Evolutionary conservation across 2,329 filamentous ascomycete species (phyloP).

Genomic region (Cercospora berteroae): DNA sequence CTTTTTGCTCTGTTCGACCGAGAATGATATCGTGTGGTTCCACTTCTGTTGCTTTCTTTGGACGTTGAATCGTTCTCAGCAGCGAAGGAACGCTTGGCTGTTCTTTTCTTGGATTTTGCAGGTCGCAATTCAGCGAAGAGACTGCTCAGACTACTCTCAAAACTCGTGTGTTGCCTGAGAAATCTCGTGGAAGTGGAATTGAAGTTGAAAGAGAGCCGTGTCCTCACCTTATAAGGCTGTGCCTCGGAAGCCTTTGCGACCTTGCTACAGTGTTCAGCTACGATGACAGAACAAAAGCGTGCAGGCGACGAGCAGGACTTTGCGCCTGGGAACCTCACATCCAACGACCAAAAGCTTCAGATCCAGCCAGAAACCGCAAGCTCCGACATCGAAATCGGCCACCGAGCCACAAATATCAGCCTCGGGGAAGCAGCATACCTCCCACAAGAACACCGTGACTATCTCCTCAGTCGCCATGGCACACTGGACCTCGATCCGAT

Average conservation of each 20-base stretch:
- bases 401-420: constrained; percentile 30
- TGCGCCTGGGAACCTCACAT: background rate
- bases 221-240: background rate
- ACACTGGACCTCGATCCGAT: constrained; percentile 56
- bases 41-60: background rate
- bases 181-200: background rate
- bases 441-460: constrained; percentile 48
- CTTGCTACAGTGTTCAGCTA: background rate
- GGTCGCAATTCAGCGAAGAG: background rate
- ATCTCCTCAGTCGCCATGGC: constrained; percentile 54
- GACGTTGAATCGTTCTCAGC: constrained; percentile 1
- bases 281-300: background rate
- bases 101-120: background rate
- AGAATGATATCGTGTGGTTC: background rate
- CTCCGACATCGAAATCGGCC: constrained; percentile 27
- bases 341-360: background rate
- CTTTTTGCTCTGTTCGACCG: background rate
- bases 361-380: constrained; percentile 5
- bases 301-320: constrained; percentile 7
- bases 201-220: background rate
- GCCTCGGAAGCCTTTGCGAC: background rate
- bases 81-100: constrained; percentile 5
- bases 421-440: constrained; percentile 37
- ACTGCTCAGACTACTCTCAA: background rate
- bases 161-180: background rate